Base-by-base conservation (phyloP, 768 basidiomycete species). In the Tephrocybe sp. region DNA sequence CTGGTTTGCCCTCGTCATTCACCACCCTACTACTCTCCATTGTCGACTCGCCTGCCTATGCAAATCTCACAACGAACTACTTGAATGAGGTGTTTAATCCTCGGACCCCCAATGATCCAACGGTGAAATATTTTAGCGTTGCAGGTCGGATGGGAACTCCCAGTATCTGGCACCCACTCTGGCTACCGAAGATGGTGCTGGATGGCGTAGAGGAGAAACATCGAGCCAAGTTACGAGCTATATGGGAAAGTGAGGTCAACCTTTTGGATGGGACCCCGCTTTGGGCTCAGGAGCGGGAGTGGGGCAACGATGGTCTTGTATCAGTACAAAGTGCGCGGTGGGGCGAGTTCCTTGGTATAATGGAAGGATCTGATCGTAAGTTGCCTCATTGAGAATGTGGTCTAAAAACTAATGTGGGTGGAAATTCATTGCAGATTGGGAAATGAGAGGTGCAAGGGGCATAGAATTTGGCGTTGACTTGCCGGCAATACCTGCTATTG, bases 41-140 rank as follows among this genome's bases (percentile, higher is more conserved):
- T 48, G 80, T 98, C 57, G 97, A 99, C 73, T 94, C 94, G 0
- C 97, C 97, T 1, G 97, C 97, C 0, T 99, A 98, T 67, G 85
- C 89, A 6, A 96, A 97, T 63, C 78, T 99, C 44, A 96, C 92
- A 5, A 87, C 95, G 1, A 66, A 78, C 4, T 98, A 87, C 64
- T 77, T 97, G 34, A 85, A 83, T 53, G 72, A 82, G 34, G 72
- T 82, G 0, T 96, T 96, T 76, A 98, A 88, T 74, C 96, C 84
- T 2, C 68, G 71, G 20, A 92, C 87, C 0, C 93, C 92, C 0
- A 73, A 95, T 58, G 81, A 85, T 56, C 83, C 87, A 1, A 72
- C 73, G 35, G 92, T 98, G 49, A 91, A 89, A 61, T 99, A 99
- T 72, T 97, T 86, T 66, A 92, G 89, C 57, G 84, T 98, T 34